phyloP scores from a whole-genome alignment of 2,329 filamentous ascomycete species.

The Aureobasidium sp. region DNA sequence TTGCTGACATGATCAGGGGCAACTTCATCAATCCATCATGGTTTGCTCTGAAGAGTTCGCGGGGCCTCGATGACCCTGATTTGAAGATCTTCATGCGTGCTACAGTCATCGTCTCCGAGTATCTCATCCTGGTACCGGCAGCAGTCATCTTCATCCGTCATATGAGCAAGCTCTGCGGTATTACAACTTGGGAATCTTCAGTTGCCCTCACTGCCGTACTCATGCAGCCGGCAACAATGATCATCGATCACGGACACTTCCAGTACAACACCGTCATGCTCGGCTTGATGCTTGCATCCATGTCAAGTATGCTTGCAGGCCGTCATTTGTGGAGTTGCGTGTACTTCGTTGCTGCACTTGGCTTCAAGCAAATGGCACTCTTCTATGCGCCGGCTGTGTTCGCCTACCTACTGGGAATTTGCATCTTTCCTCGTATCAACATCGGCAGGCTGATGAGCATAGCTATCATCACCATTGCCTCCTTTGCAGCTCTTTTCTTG shows the following conservation, averaged over 20 bases:
- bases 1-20: constrained; percentile 46
- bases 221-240: constrained; percentile 82
- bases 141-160: constrained; percentile 77
- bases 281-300: constrained; percentile 75
- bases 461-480: constrained; percentile 61
- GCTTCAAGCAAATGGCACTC: constrained; percentile 98
- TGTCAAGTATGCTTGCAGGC: constrained; percentile 82
- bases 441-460: constrained; percentile 65
- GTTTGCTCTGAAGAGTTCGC: constrained; percentile 80
- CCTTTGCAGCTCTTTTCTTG: constrained; percentile 68
- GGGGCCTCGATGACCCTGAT: constrained; percentile 68
- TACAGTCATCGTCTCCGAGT: constrained; percentile 85
- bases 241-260: constrained; percentile 93
- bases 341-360: constrained; percentile 89
- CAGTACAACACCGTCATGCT: constrained; percentile 99
- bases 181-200: constrained; percentile 74
- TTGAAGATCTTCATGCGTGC: constrained; percentile 96
- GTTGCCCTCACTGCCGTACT: constrained; percentile 84
- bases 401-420: constrained; percentile 81
- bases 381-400: constrained; percentile 95
- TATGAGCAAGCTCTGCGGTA: constrained; percentile 66
- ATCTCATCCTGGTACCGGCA: constrained; percentile 80
- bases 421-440: constrained; percentile 67
- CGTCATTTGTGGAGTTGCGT: constrained; percentile 81
- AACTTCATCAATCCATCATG: constrained; percentile 70